Conservation (phyloP, 225 moss, liverwort and hornwort species). For the Antitrichia curtipendula region DNA sequence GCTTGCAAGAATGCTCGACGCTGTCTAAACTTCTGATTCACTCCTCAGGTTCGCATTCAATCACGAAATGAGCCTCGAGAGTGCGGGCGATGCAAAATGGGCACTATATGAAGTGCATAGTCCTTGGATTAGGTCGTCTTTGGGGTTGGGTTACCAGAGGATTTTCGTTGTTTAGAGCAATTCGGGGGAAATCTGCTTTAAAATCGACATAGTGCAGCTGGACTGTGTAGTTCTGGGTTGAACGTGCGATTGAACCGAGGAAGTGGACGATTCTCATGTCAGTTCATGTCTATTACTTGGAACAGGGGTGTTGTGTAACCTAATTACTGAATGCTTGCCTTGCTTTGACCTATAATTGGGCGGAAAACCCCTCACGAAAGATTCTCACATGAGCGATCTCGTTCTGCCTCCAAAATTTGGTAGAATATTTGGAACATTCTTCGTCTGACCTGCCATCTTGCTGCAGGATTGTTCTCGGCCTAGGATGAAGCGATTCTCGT, state of each 20-base stretch:
- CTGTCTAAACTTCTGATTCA: neutral
- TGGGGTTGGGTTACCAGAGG: neutral
- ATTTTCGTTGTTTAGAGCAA: neutral
- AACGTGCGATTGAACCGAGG: neutral
- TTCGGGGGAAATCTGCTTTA: neutral
- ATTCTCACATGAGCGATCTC: neutral
- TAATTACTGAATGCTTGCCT: neutral
- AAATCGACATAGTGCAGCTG: neutral
- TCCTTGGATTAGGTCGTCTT: neutral
- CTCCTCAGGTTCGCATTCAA: neutral
- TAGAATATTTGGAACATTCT: neutral
- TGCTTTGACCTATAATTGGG: neutral
- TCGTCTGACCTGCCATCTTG: neutral
- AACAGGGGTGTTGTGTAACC: neutral
- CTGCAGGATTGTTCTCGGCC: neutral
- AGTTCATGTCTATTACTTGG: neutral
- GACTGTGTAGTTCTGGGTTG: neutral
- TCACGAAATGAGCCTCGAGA: neutral
- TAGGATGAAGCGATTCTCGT: slow-evolving; percentile 4
- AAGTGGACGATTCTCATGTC: neutral
- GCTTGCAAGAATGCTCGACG: neutral
- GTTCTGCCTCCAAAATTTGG: neutral
- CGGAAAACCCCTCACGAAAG: neutral
- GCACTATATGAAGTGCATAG: neutral
- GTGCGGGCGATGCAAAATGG: neutral